Evolutionary conservation across 2,329 filamentous ascomycete species (phyloP).

Genomic region (Diaporthe eres): DNA sequence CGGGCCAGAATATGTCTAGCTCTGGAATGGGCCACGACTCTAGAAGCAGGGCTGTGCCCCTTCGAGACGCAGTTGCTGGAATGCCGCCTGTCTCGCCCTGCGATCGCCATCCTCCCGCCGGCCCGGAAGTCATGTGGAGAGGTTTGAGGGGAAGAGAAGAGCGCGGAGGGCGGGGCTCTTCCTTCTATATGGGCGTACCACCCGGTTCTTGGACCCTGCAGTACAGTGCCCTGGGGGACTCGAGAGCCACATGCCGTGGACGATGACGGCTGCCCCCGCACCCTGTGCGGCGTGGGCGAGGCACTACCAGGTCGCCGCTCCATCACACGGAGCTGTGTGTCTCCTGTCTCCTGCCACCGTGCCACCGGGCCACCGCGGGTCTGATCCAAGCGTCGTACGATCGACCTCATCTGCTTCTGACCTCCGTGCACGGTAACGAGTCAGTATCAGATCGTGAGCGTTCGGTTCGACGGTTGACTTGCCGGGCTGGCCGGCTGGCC

Average conservation of each 20-base stretch:
- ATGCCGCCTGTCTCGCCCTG: not conserved
- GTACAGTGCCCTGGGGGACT: no score
- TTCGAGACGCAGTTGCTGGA: not conserved
- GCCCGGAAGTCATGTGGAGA: not conserved
- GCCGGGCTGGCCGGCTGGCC: not conserved
- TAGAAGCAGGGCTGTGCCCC: not conserved
- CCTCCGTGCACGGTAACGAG: not conserved
- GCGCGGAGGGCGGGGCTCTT: not conserved
- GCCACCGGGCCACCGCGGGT: not conserved
- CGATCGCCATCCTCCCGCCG: not conserved
- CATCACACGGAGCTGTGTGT: not conserved
- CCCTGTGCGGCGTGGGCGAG: not conserved
- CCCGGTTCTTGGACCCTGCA: not conserved
- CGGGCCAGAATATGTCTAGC: not conserved
- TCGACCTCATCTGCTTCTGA: not conserved
- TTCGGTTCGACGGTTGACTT: not conserved
- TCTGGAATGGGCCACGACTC: not conserved
- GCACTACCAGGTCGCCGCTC: not conserved
- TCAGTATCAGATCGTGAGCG: not conserved
- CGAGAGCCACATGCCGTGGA: not conserved
- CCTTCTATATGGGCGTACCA: not conserved
- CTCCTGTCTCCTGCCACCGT: constrained; percentile 3
- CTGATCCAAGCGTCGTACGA: not conserved
- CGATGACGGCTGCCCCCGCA: not conserved
- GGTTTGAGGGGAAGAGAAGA: not conserved